These are phyloP conservation scores for Mucor sp. DNA, from an alignment of 371 early-diverging fungal species.

Conservation along the genomic window DNA sequence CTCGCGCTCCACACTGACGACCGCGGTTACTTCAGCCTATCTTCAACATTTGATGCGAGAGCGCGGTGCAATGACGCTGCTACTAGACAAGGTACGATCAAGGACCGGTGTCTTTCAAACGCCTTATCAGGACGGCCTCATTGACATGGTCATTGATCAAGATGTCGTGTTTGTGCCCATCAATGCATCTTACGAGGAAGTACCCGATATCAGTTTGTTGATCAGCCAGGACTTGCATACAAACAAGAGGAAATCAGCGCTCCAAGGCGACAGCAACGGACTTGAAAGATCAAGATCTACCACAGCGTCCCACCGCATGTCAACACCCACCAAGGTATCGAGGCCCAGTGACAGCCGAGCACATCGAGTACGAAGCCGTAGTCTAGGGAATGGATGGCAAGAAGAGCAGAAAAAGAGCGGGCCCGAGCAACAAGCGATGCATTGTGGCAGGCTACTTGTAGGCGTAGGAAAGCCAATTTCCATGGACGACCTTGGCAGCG, in stretches of 20 bases:
- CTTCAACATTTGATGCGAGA: conserved; percentile 22
- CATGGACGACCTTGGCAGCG: neutral
- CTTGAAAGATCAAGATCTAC: conserved; percentile 4
- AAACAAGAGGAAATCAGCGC: neutral
- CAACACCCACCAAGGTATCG: conserved; percentile 24
- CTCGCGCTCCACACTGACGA: conserved; percentile 22
- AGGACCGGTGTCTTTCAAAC: conserved; percentile 25
- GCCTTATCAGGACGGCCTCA: conserved; percentile 24
- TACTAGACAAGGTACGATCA: conserved; percentile 30
- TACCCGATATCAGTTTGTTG: conserved; percentile 25
- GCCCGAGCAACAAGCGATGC: neutral
- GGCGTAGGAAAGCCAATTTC: conserved; percentile 16
- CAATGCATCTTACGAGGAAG: conserved; percentile 30
- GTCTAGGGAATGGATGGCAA: conserved; percentile 18
- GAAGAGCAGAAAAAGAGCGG: conserved; percentile 5
- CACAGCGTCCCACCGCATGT: conserved; percentile 18
- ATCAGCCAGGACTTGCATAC: conserved; percentile 22
- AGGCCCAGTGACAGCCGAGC: conserved; percentile 29
- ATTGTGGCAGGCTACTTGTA: conserved; percentile 19
- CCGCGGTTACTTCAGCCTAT: conserved; percentile 32
- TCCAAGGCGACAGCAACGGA: neutral
- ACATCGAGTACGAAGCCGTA: conserved; percentile 26
- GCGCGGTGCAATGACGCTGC: conserved; percentile 25
- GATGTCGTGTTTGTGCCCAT: conserved; percentile 33
- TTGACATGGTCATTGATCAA: conserved; percentile 21